Evolutionary conservation across 2,329 filamentous ascomycete species (phyloP).

Genomic region (Cladophialophora bantiana): DNA sequence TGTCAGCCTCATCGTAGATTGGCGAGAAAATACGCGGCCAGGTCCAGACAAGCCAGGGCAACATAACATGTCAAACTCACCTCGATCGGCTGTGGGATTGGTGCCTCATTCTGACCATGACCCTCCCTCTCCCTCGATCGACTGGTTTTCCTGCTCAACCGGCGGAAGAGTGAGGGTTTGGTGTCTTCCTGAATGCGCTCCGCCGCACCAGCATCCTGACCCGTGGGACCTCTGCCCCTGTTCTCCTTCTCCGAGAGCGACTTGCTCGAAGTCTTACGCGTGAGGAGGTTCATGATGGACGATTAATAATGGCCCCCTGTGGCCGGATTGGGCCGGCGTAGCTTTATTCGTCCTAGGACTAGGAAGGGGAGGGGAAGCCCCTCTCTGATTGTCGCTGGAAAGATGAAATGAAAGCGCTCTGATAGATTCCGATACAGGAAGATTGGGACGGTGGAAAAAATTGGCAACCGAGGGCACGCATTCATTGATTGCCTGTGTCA

Average conservation of each 20-base stretch:
- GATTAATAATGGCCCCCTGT: slow-evolving; percentile 9
- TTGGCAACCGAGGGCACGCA: not conserved
- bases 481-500: not conserved
- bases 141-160: slow-evolving; percentile 24
- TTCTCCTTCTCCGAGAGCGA: slow-evolving; percentile 8
- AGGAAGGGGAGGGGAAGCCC: not conserved
- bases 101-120: slow-evolving; percentile 6
- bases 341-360: not conserved
- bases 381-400: not conserved
- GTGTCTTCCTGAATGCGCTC: slow-evolving; percentile 14
- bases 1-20: not conserved
- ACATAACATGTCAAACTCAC: slow-evolving; percentile 7
- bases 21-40: not conserved
- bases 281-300: slow-evolving; percentile 21
- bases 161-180: slow-evolving; percentile 24
- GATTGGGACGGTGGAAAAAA: not conserved
- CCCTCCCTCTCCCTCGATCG: slow-evolving; percentile 16
- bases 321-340: not conserved
- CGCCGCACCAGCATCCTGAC: slow-evolving; percentile 6
- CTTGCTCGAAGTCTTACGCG: slow-evolving; percentile 24
- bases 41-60: not conserved
- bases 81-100: slow-evolving; percentile 1
- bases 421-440: not conserved
- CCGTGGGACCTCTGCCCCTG: slow-evolving; percentile 7
- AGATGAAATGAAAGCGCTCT: not conserved